A percentile compares a stretch with the other conserved stretches of the same genome.
phyloP scores from a whole-genome alignment of 352 stramenopile genomes.

The Globisporangium okanoganense region DNA sequence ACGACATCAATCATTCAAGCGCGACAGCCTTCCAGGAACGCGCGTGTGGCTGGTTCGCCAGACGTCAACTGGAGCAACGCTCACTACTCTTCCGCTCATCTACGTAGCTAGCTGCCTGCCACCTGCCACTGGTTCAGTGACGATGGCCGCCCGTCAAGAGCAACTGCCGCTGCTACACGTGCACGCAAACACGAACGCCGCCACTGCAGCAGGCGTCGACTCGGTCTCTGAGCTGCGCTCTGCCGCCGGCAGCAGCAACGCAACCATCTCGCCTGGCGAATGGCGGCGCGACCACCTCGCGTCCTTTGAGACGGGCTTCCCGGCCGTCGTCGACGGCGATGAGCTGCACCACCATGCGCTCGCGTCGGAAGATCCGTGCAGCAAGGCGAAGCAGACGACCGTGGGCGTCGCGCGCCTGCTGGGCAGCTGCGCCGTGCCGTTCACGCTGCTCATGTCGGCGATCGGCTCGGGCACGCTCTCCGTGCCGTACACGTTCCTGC shows the following conservation, averaged over 20 bases:
- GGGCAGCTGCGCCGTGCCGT: slow-evolving; percentile 15
- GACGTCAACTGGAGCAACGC: not conserved
- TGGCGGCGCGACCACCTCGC: slow-evolving; percentile 16
- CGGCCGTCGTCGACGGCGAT: slow-evolving; percentile 18
- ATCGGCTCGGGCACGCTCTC: slow-evolving; percentile 53
- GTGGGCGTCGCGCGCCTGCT: slow-evolving; percentile 4
- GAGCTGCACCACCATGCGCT: slow-evolving; percentile 12
- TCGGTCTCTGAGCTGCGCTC: not conserved
- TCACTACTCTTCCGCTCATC: no score
- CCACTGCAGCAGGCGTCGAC: not conserved
- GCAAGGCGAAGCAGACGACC: slow-evolving; percentile 14
- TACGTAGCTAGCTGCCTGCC: no score
- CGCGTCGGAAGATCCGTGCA: slow-evolving; percentile 8
- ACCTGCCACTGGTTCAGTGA: no score
- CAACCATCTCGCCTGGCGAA: not conserved
- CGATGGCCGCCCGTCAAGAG: not conserved
- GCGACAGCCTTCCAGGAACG: not conserved
- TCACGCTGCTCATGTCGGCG: slow-evolving; percentile 56
- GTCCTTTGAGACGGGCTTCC: slow-evolving; percentile 21
- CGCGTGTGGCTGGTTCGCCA: not conserved
- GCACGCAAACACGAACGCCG: not conserved
- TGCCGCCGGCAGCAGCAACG: not conserved
- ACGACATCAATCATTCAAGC: not conserved
- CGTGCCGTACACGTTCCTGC: slow-evolving; percentile 66
- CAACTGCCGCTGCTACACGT: slow-evolving; percentile 6